Evolutionary conservation across 805 yeast genomes (phyloP).

Genomic region (Pichia insulana): DNA sequence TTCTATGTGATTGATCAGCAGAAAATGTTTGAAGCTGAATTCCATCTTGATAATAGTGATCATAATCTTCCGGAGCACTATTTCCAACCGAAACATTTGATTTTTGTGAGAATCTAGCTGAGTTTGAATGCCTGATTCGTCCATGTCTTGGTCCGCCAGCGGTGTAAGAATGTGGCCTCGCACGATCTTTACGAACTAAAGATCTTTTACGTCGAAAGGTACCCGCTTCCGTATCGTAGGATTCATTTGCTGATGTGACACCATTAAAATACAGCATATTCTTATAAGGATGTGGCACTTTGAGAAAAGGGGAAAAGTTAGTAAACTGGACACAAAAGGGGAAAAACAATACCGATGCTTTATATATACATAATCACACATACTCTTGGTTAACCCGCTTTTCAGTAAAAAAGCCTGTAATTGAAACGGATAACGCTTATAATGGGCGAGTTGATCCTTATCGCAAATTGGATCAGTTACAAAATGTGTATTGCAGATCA

Average conservation of each 20-base stretch:
- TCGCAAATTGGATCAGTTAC: too few relatives aligned
- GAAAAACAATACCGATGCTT: too few relatives aligned
- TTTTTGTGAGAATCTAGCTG: conserved; percentile 2
- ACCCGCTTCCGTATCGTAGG: conserved; percentile 27
- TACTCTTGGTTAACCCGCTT: too few relatives aligned
- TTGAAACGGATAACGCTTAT: too few relatives aligned
- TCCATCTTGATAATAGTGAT: background rate
- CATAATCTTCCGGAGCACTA: background rate
- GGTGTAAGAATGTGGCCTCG: conserved; percentile 20
- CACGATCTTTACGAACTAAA: conserved; percentile 78
- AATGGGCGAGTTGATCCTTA: too few relatives aligned
- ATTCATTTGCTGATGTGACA: conserved; percentile 4
- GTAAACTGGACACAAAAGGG: background rate
- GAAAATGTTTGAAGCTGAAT: conserved; percentile 5
- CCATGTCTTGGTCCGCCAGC: conserved; percentile 6
- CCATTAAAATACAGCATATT: conserved; percentile 3
- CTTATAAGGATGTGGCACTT: conserved; percentile 12
- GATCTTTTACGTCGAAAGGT: conserved; percentile 49
- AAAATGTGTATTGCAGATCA: too few relatives aligned
- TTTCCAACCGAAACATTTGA: background rate
- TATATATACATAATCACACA: too few relatives aligned
- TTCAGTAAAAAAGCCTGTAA: too few relatives aligned
- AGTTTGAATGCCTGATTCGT: background rate
- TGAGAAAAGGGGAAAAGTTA: background rate
- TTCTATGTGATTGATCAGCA: background rate